Percentiles rank a stretch among this genome's conserved stretches.
phyloP scores from a whole-genome alignment of 2,329 filamentous ascomycete species.

The Aspergillus persii region DNA sequence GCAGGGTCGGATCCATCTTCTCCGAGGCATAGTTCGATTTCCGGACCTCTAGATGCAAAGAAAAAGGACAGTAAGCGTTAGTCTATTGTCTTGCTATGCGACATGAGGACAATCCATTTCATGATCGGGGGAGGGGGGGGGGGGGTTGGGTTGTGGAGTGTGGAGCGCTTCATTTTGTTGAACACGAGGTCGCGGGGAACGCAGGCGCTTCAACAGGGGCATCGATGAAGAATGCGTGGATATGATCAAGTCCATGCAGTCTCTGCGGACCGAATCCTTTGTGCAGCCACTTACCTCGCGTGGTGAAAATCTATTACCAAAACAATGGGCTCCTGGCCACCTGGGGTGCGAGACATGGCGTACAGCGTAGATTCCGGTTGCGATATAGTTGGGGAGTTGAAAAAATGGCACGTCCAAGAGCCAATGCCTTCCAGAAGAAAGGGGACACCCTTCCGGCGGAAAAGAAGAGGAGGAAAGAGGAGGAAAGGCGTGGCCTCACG shows the following conservation, averaged over 20 bases:
- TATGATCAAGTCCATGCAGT: neutral
- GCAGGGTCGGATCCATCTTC: constrained; percentile 75
- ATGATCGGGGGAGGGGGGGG: neutral
- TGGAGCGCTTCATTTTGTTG: neutral
- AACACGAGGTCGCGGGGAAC: neutral
- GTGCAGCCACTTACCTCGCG: constrained; percentile 50
- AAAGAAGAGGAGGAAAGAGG: neutral
- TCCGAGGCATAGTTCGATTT: constrained; percentile 91
- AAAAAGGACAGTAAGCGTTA: neutral
- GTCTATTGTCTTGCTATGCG: neutral
- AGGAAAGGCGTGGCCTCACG: constrained; percentile 5
- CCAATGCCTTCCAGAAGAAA: constrained; percentile 9
- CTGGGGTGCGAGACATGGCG: constrained; percentile 29
- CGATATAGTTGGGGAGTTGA: constrained; percentile 9
- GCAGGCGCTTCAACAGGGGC: neutral
- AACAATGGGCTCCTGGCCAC: constrained; percentile 65
- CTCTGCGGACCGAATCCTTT: neutral
- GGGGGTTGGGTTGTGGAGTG: neutral
- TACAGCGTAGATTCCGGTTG: constrained; percentile 20
- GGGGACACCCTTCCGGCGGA: constrained; percentile 7
- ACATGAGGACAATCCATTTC: neutral
- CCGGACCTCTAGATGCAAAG: constrained; percentile 64
- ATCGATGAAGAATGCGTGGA: neutral
- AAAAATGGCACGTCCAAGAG: constrained; percentile 14
- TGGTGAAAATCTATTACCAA: constrained; percentile 83